Percentiles rank a stretch among this genome's conserved stretches.
These are phyloP conservation scores for Apiospora marii DNA, from an alignment of 2,329 filamentous ascomycete genomes.

Conservation along the genomic window DNA sequence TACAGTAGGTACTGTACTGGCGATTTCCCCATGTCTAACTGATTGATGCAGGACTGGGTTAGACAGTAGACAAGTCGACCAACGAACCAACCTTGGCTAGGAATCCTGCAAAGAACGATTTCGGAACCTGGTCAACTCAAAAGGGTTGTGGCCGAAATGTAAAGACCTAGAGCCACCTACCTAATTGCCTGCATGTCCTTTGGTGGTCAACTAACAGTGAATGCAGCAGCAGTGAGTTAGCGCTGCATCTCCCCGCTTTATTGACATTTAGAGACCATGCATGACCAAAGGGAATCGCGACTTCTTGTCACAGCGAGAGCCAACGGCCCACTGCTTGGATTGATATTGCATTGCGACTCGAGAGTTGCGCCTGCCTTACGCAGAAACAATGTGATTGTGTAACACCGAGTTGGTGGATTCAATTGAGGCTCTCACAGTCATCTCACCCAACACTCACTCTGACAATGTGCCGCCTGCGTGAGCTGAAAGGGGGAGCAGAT, in stretches of 20 bases:
- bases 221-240: too few relatives aligned
- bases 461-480: neutral
- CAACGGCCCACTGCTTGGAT: neutral
- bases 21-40: too few relatives aligned
- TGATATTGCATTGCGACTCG: neutral
- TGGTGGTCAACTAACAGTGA: too few relatives aligned
- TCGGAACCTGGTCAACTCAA: too few relatives aligned
- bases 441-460: slow-evolving; percentile 5
- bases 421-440: neutral
- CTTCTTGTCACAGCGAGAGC: neutral
- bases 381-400: neutral
- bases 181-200: too few relatives aligned
- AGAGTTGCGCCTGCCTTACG: neutral
- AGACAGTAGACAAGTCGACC: too few relatives aligned
- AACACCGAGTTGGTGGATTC: neutral
- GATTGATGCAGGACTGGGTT: too few relatives aligned
- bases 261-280: neutral
- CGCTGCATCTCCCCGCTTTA: neutral
- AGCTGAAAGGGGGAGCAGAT: neutral
- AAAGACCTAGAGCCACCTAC: too few relatives aligned
- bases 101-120: too few relatives aligned
- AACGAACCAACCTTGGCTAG: too few relatives aligned
- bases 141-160: too few relatives aligned
- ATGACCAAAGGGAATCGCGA: neutral
- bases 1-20: too few relatives aligned